Evolutionary conservation across 805 yeast species (phyloP).

Genomic region (Saturnispora zaruensis): DNA sequence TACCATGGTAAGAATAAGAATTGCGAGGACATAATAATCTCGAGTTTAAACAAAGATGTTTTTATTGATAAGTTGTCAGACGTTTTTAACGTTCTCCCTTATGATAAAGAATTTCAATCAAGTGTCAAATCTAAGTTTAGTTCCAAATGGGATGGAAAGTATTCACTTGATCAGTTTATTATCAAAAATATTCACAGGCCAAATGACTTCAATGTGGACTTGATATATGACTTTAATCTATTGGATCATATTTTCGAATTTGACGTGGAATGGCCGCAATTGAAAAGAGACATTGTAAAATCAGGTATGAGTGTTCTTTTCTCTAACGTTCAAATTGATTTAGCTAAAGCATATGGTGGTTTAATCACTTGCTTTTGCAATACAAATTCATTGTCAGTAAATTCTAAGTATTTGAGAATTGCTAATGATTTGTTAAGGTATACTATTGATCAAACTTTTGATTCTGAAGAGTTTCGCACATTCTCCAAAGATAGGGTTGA

Average conservation of each 20-base stretch:
- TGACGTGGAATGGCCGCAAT: constrained; percentile 39
- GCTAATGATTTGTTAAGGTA: constrained; percentile 44
- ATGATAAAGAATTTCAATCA: constrained; percentile 17
- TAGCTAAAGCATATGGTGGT: constrained; percentile 74
- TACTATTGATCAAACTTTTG: constrained; percentile 43
- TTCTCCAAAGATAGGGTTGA: constrained; percentile 59
- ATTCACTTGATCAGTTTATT: constrained; percentile 43
- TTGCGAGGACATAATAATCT: constrained; percentile 33
- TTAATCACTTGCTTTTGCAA: constrained; percentile 59
- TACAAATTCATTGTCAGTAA: constrained; percentile 26
- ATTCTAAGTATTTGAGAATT: constrained; percentile 23
- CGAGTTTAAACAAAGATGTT: constrained; percentile 15
- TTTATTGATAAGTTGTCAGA: constrained; percentile 33
- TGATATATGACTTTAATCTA: constrained; percentile 50
- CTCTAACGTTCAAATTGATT: constrained; percentile 55
- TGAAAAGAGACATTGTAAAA: constrained; percentile 42
- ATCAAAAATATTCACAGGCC: constrained; percentile 37
- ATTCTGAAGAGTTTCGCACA: constrained; percentile 38
- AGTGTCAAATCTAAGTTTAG: constrained; percentile 39
- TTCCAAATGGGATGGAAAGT: constrained; percentile 26
- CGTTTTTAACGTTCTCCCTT: constrained; percentile 28
- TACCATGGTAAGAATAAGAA: constrained; percentile 32
- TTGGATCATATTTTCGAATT: constrained; percentile 51
- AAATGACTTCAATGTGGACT: constrained; percentile 42
- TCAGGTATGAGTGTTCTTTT: constrained; percentile 59